These are phyloP conservation scores for Hippophae tibetana DNA, from an alignment of 306 rosid species.

Conservation along the genomic window DNA sequence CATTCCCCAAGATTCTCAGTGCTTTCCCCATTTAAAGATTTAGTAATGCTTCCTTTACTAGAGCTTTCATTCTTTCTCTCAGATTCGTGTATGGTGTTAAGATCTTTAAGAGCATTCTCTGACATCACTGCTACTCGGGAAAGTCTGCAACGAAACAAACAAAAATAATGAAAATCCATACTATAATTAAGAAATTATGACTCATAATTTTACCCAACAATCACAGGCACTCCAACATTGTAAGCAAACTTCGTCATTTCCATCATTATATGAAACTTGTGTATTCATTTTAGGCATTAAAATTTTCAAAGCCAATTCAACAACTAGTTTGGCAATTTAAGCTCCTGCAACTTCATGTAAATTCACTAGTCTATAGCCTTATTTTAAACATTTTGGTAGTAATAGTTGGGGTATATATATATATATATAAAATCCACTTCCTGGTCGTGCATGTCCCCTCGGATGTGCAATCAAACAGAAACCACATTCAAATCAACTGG, in stretches of 20 bases:
- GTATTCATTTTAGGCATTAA: too few species aligned
- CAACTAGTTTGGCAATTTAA: too few species aligned
- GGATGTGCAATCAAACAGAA: too few species aligned
- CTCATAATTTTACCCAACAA: too few species aligned
- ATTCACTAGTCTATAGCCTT: not conserved
- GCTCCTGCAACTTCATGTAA: not conserved
- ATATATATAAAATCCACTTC: too few species aligned
- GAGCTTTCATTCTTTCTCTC: conserved; percentile 66
- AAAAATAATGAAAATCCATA: conserved; percentile 11
- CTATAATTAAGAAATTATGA: conserved; percentile 8
- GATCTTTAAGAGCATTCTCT: conserved; percentile 72
- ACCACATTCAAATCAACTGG: too few species aligned
- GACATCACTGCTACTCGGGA: conserved; percentile 52
- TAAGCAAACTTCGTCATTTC: not conserved
- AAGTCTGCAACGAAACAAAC: conserved; percentile 26
- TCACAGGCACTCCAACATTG: too few species aligned
- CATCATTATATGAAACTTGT: too few species aligned
- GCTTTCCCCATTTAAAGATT: conserved; percentile 37
- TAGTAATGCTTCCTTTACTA: conserved; percentile 42
- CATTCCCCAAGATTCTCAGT: conserved; percentile 50
- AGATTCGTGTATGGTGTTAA: conserved; percentile 52
- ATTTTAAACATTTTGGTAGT: too few species aligned
- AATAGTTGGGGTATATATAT: too few species aligned
- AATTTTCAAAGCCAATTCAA: not conserved
- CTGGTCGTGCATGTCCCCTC: too few species aligned